phyloP scores from a whole-genome alignment of 768 basidiomycete species.

The Filobasidium floriforme region DNA sequence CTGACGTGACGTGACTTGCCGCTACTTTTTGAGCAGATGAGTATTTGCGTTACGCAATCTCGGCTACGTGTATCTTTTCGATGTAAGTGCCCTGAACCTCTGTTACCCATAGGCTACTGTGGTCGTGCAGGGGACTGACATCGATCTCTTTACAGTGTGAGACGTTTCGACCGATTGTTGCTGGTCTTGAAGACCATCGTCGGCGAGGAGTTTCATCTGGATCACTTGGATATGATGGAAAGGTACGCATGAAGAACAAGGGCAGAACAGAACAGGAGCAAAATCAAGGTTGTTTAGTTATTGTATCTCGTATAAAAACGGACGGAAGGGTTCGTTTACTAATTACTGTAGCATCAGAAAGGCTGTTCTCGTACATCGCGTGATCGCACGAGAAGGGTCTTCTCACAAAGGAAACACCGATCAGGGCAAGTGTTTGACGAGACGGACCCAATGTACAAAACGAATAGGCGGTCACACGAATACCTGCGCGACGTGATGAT shows the following conservation, averaged over 20 bases:
- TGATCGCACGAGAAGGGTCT: too few relatives aligned
- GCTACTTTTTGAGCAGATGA: slow-evolving; percentile 52
- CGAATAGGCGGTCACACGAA: too few relatives aligned
- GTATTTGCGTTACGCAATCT: slow-evolving; percentile 57
- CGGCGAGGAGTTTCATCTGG: slow-evolving; percentile 58
- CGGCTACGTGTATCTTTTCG: slow-evolving; percentile 24
- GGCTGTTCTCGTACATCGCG: too few relatives aligned
- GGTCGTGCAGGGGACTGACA: slow-evolving; percentile 61
- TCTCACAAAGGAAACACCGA: too few relatives aligned
- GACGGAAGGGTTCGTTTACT: neutral
- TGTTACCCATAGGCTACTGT: neutral
- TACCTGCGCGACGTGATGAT: too few relatives aligned
- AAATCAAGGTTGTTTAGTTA: neutral
- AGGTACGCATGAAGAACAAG: neutral
- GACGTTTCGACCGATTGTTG: slow-evolving; percentile 68
- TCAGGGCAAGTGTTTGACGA: too few relatives aligned
- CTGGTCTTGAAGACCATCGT: slow-evolving; percentile 75
- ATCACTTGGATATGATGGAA: slow-evolving; percentile 13
- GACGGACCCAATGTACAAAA: too few relatives aligned
- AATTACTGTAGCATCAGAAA: too few relatives aligned
- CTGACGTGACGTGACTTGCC: neutral
- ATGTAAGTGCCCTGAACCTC: slow-evolving; percentile 11
- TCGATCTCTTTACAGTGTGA: slow-evolving; percentile 53
- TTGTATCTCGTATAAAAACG: neutral
- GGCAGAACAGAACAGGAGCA: neutral